phyloP scores from a whole-genome alignment of 2,329 filamentous ascomycete species.

The Zopfia rhizophila region DNA sequence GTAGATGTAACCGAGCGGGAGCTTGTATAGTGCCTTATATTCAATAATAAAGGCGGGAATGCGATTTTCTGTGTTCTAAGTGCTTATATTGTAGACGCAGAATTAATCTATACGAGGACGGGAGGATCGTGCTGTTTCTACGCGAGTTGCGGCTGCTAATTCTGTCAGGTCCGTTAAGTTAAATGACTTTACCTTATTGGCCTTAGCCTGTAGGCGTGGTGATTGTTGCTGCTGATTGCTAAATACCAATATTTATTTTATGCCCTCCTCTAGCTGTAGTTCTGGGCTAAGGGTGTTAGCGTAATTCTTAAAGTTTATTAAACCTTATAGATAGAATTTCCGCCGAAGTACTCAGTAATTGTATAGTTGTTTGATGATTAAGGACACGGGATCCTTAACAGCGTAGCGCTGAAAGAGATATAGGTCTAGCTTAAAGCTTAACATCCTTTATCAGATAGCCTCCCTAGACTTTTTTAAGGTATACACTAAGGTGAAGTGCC shows the following conservation, averaged over 20 bases:
- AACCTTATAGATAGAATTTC: slow-evolving; percentile 27
- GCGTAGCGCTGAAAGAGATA: slow-evolving; percentile 26
- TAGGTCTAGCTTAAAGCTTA: slow-evolving; percentile 31
- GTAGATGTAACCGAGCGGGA: slow-evolving; percentile 56
- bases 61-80: slow-evolving; percentile 17
- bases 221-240: slow-evolving; percentile 18
- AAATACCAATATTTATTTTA: slow-evolving; percentile 19
- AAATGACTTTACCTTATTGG: background rate
- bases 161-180: slow-evolving; percentile 1
- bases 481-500: slow-evolving; percentile 28
- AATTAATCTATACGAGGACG: slow-evolving; percentile 46
- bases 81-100: slow-evolving; percentile 44
- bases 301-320: slow-evolving; percentile 31
- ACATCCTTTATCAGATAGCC: slow-evolving; percentile 15
- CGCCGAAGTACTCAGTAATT: slow-evolving; percentile 16
- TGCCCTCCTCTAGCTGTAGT: slow-evolving; percentile 21
- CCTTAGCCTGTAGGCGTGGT: slow-evolving; percentile 25
- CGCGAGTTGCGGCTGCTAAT: slow-evolving; percentile 3
- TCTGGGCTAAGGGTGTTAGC: slow-evolving; percentile 32
- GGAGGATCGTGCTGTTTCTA: slow-evolving; percentile 15
- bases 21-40: slow-evolving; percentile 62
- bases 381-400: slow-evolving; percentile 25
- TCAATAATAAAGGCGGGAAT: slow-evolving; percentile 48
- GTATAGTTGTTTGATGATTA: slow-evolving; percentile 24
- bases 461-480: slow-evolving; percentile 26